phyloP scores from a whole-genome alignment of 2,329 filamentous ascomycete species.

The Colletotrichum tamarilloi region DNA sequence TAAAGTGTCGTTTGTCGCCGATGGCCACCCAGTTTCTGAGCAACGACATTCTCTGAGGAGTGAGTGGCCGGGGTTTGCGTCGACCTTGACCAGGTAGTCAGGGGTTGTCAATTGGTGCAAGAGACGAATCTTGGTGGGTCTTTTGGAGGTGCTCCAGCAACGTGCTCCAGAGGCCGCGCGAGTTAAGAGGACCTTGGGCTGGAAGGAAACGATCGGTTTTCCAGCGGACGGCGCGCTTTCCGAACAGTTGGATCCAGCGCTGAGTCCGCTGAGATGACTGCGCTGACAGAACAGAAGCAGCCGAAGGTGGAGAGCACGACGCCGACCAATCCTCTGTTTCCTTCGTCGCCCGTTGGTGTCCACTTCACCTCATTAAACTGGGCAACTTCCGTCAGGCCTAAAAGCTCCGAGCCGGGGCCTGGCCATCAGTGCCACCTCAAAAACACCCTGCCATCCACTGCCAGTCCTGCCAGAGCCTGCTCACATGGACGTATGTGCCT shows the following conservation, averaged over 20 bases:
- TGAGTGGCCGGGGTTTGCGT: not conserved
- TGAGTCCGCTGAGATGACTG: slow-evolving; percentile 6
- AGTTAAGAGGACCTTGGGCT: not conserved
- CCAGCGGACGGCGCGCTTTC: slow-evolving; percentile 23
- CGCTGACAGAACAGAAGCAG: slow-evolving; percentile 1
- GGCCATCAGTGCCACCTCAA: not conserved
- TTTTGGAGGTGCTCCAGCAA: not conserved
- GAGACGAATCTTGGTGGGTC: not conserved
- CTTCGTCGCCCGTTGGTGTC: not conserved
- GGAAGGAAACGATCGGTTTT: slow-evolving; percentile 8
- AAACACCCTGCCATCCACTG: not conserved
- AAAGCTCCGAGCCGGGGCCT: slow-evolving; percentile 27
- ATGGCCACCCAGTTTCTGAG: not conserved
- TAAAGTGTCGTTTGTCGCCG: not conserved
- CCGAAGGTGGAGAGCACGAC: not conserved
- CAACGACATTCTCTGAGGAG: not conserved
- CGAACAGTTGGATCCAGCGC: slow-evolving; percentile 3
- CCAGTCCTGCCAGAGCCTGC: slow-evolving; percentile 5
- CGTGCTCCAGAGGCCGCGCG: not conserved
- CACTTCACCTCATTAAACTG: slow-evolving; percentile 5
- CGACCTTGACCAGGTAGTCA: not conserved
- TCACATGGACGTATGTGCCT: slow-evolving; percentile 20
- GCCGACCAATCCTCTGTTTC: not conserved
- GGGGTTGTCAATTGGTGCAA: not conserved
- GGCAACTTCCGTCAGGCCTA: slow-evolving; percentile 10